Conservation (phyloP, 163 green algal genomes). For the Scenedesmus sp. region DNA sequence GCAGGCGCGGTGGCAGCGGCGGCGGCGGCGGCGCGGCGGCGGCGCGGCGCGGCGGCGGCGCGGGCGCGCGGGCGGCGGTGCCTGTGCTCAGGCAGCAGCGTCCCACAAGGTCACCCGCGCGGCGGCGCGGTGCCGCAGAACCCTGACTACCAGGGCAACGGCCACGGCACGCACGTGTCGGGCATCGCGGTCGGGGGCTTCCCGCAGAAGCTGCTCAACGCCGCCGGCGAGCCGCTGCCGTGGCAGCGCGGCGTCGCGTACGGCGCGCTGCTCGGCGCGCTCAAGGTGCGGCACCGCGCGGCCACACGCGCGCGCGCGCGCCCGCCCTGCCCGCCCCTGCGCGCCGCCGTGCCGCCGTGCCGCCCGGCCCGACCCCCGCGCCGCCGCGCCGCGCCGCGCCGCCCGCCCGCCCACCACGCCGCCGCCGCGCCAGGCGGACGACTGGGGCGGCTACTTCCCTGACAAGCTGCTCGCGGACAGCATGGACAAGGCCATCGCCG, state of each 20-base stretch:
- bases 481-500: background rate
- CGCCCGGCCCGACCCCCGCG: background rate
- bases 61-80: background rate
- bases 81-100: background rate
- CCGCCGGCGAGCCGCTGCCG: background rate
- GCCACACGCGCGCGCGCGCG: background rate
- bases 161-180: constrained; percentile 3
- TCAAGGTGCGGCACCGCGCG: background rate
- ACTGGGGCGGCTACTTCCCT: background rate
- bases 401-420: background rate
- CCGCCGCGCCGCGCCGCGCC: background rate
- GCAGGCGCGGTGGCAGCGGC: background rate
- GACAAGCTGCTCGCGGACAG: background rate
- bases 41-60: background rate
- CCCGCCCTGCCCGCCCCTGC: background rate
- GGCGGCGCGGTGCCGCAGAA: background rate
- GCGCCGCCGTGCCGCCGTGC: background rate
- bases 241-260: constrained; percentile 17
- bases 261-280: constrained; percentile 1
- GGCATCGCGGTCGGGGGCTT: constrained; percentile 23
- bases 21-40: no score
- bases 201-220: constrained; percentile 11
- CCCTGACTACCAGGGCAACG: background rate
- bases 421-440: background rate
- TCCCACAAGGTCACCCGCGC: background rate